phyloP scores from a whole-genome alignment of 2,329 filamentous ascomycete genomes.

The Xylaria sp. region DNA sequence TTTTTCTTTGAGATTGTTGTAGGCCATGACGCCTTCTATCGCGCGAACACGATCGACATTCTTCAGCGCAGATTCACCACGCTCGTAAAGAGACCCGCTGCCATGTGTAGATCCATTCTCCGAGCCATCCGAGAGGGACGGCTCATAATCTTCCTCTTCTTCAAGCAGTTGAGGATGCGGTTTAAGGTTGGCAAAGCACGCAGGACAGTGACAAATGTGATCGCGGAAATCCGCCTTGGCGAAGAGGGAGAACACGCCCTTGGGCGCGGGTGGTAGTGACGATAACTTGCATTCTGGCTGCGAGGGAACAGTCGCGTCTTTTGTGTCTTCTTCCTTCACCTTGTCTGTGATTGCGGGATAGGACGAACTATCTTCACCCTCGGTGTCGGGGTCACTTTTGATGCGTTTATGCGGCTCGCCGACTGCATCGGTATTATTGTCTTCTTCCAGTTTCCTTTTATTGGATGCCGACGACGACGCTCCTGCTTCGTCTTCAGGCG shows the following conservation, averaged over 20 bases:
- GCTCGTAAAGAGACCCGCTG: constrained; percentile 86
- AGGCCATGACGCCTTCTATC: constrained; percentile 97
- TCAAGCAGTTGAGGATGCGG: constrained; percentile 85
- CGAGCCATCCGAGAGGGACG: constrained; percentile 77
- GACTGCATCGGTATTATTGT: constrained; percentile 51
- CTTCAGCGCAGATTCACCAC: constrained; percentile 90
- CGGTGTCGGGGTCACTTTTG: constrained; percentile 55
- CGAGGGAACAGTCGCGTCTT: constrained; percentile 35
- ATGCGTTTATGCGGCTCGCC: constrained; percentile 61
- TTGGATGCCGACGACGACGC: constrained; percentile 53
- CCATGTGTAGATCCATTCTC: constrained; percentile 70
- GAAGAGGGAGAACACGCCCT: constrained; percentile 81
- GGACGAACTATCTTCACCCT: constrained; percentile 22
- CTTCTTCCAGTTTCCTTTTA: constrained; percentile 75
- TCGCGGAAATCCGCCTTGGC: constrained; percentile 82
- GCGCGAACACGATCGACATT: constrained; percentile 93
- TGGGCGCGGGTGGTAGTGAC: constrained; percentile 66
- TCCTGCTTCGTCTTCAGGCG: constrained; percentile 27
- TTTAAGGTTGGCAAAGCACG: constrained; percentile 80
- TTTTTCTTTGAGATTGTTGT: constrained; percentile 94
- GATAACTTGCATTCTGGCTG: constrained; percentile 67
- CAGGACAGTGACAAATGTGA: constrained; percentile 81
- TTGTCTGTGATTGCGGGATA: constrained; percentile 22
- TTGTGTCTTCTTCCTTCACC: constrained; percentile 41
- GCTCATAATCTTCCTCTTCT: constrained; percentile 94